phyloP scores from a whole-genome alignment of 2,329 filamentous ascomycete species.

The Scedosporium minutisporum region DNA sequence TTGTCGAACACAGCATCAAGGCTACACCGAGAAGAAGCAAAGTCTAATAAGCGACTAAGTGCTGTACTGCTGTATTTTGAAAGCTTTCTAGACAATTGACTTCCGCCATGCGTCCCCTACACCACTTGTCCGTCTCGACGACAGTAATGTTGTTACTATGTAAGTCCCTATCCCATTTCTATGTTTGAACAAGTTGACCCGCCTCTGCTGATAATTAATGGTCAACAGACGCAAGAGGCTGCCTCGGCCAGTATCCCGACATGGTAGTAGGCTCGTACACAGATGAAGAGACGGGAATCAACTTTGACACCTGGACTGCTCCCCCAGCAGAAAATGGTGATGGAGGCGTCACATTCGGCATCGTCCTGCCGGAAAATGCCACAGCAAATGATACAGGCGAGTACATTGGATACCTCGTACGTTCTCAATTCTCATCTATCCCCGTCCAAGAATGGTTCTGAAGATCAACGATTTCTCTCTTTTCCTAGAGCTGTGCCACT shows the following conservation, averaged over 20 bases:
- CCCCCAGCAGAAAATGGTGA: background rate
- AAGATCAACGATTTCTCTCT: background rate
- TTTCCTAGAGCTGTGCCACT: slow-evolving; percentile 7
- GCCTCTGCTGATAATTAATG: too few relatives aligned
- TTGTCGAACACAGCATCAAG: too few relatives aligned
- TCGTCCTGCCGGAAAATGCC: slow-evolving; percentile 42
- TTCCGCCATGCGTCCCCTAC: too few relatives aligned
- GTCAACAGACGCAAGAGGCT: background rate
- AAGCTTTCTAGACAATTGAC: too few relatives aligned
- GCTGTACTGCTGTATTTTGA: too few relatives aligned
- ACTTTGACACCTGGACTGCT: slow-evolving; percentile 4
- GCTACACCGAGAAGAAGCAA: too few relatives aligned
- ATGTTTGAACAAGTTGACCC: too few relatives aligned
- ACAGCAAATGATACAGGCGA: slow-evolving; percentile 38
- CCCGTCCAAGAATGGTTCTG: too few relatives aligned
- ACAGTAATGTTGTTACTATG: too few relatives aligned
- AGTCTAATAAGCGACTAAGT: too few relatives aligned
- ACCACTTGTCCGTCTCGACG: too few relatives aligned
- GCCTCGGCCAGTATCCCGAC: background rate
- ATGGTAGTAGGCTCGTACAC: background rate
- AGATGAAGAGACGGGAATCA: background rate
- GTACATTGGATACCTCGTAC: slow-evolving; percentile 50
- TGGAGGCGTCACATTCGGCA: slow-evolving; percentile 34
- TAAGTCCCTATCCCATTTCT: too few relatives aligned
- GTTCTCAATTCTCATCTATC: slow-evolving; percentile 9